phyloP scores from a whole-genome alignment of 495 filamentous ascomycete species.

The Choiromyces venosus region DNA sequence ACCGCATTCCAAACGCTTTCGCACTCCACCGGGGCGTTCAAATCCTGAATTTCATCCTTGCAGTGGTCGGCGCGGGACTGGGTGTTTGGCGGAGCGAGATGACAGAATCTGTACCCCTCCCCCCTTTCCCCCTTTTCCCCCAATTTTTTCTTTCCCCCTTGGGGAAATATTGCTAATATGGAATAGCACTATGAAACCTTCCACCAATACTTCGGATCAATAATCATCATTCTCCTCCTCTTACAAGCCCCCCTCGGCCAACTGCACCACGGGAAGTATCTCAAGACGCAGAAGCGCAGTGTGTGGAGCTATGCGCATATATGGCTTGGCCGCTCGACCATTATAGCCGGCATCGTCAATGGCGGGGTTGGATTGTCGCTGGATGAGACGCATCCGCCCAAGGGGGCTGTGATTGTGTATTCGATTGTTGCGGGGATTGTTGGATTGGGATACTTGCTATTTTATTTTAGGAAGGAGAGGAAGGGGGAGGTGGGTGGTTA shows the following conservation, averaged over 20 bases:
- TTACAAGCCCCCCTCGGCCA: slow-evolving; percentile 62
- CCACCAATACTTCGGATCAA: slow-evolving; percentile 51
- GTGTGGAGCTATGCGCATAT: slow-evolving; percentile 58
- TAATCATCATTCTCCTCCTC: slow-evolving; percentile 54
- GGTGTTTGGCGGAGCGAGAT: slow-evolving; percentile 52
- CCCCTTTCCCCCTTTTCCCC: slow-evolving; percentile 3
- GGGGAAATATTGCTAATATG: slow-evolving; percentile 41
- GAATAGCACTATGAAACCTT: slow-evolving; percentile 40
- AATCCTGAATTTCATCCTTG: slow-evolving; percentile 51
- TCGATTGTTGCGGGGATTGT: slow-evolving; percentile 55
- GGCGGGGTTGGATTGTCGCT: slow-evolving; percentile 59
- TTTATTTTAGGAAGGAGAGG: slow-evolving; percentile 38
- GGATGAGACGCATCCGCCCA: slow-evolving; percentile 45
- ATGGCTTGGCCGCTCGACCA: slow-evolving; percentile 61
- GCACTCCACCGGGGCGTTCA: slow-evolving; percentile 58
- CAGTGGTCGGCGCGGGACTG: slow-evolving; percentile 57
- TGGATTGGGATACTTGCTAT: slow-evolving; percentile 48
- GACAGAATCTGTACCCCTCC: slow-evolving; percentile 37
- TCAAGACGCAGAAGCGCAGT: slow-evolving; percentile 49
- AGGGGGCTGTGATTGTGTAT: slow-evolving; percentile 55
- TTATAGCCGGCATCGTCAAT: slow-evolving; percentile 64
- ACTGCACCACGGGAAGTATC: slow-evolving; percentile 58
- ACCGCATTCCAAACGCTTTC: slow-evolving; percentile 42
- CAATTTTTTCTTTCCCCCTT: slow-evolving; percentile 3
- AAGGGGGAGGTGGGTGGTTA: slow-evolving; percentile 16